Conservation (phyloP, 116 monocot species). For the Iris pallida region DNA sequence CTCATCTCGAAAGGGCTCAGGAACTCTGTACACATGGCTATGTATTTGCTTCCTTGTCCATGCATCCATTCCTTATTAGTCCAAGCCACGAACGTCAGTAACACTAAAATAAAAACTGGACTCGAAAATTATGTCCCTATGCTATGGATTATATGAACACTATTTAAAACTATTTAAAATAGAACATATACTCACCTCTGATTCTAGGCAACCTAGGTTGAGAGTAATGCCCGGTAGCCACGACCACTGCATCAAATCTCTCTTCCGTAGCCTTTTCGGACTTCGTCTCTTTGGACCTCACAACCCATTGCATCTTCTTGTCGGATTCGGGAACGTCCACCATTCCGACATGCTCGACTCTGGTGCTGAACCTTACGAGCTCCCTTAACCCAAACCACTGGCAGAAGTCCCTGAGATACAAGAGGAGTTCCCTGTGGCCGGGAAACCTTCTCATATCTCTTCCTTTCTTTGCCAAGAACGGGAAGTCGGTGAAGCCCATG, state of each 20-base stretch:
- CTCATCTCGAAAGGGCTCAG: slow-evolving; percentile 34
- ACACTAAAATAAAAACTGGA: neutral
- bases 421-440: slow-evolving; percentile 38
- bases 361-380: slow-evolving; percentile 50
- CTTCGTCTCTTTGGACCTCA: slow-evolving; percentile 23
- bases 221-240: slow-evolving; percentile 62
- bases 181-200: no score
- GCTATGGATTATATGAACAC: neutral
- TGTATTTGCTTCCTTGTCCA: slow-evolving; percentile 56
- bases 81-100: neutral
- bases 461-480: slow-evolving; percentile 37
- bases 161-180: no score
- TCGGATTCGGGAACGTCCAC: neutral
- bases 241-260: slow-evolving; percentile 61
- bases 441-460: slow-evolving; percentile 58
- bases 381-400: slow-evolving; percentile 41
- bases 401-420: slow-evolving; percentile 54
- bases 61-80: slow-evolving; percentile 38
- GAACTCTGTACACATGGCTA: slow-evolving; percentile 58
- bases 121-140: neutral
- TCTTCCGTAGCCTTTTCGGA: slow-evolving; percentile 26
- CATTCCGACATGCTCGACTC: slow-evolving; percentile 46
- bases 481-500: slow-evolving; percentile 68
- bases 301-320: slow-evolving; percentile 34
- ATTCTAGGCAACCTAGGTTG: slow-evolving; percentile 46